phyloP scores from a whole-genome alignment of 1,139 yeast genomes.

The Debaryomyces udenii region DNA sequence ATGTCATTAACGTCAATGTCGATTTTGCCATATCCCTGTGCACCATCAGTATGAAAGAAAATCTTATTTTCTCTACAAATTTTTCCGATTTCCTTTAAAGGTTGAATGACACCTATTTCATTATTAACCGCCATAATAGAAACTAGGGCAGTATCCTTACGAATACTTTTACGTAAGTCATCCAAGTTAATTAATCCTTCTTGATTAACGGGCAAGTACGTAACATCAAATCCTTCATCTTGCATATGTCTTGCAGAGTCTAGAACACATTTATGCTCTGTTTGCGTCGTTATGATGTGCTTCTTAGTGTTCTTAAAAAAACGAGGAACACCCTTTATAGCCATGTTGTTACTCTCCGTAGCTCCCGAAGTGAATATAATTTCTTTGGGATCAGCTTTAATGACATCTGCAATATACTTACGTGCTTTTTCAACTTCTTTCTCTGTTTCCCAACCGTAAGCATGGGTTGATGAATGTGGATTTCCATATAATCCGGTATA shows the following conservation, averaged over 20 bases:
- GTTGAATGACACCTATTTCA: constrained; percentile 98
- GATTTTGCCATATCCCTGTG: constrained; percentile 96
- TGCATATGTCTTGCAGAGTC: constrained; percentile 94
- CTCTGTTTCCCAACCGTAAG: constrained; percentile 99
- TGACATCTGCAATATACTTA: constrained; percentile 74
- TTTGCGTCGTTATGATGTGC: constrained; percentile 93
- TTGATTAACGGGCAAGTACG: constrained; percentile 80
- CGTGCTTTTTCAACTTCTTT: constrained; percentile 89
- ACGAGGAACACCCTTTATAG: constrained; percentile 91
- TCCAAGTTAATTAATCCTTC: constrained; percentile 83
- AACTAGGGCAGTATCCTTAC: constrained; percentile 89
- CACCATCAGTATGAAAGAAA: constrained; percentile 98
- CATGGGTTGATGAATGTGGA: constrained; percentile 95
- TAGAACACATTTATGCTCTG: constrained; percentile 97
- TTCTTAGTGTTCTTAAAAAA: constrained; percentile 87
- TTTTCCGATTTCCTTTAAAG: constrained; percentile 88
- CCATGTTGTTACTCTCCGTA: constrained; percentile 95
- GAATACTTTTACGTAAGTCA: constrained; percentile 76
- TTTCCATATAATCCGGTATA: constrained; percentile 95
- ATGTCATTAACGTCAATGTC: constrained; percentile 89
- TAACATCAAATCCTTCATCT: constrained; percentile 96
- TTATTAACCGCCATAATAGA: constrained; percentile 98
- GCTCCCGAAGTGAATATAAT: constrained; percentile 98
- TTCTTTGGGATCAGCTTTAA: constrained; percentile 94
- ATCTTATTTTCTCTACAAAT: constrained; percentile 86